Evolutionary conservation across 257 asterid genomes (phyloP).

Genomic region (Nyctanthes arbortristis): DNA sequence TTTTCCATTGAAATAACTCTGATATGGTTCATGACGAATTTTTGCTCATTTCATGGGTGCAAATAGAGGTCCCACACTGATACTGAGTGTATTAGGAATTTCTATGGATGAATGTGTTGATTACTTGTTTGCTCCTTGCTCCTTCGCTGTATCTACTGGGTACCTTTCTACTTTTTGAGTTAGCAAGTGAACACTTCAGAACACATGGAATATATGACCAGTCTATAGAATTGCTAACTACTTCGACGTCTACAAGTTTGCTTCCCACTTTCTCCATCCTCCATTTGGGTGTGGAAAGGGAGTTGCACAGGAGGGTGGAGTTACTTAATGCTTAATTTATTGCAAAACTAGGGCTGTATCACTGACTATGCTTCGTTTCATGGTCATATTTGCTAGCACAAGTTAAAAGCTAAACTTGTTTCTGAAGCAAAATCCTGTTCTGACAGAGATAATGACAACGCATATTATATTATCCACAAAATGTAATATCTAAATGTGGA

Average conservation of each 20-base stretch:
- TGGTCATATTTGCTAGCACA: background rate
- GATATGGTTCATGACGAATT: too few species aligned
- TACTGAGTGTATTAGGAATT: background rate
- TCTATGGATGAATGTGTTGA: background rate
- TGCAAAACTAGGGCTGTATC: background rate
- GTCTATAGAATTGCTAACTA: too few species aligned
- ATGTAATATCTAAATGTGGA: background rate
- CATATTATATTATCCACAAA: background rate
- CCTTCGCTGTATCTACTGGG: background rate
- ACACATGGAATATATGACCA: background rate
- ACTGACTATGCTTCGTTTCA: background rate
- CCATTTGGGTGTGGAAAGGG: background rate
- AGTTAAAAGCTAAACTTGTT: background rate
- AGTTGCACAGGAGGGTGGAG: background rate
- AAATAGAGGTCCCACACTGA: background rate
- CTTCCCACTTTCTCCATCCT: background rate
- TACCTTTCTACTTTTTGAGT: background rate
- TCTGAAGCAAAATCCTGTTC: background rate
- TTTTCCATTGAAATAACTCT: background rate
- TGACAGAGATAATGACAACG: background rate
- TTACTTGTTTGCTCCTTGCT: background rate
- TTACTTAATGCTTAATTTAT: background rate
- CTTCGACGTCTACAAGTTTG: background rate
- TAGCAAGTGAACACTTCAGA: background rate
- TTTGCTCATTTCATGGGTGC: background rate